Percentiles rank a stretch among this genome's conserved stretches.
These are phyloP conservation scores for Cajanus cajan DNA, from an alignment of 306 rosid species.

Conservation along the genomic window DNA sequence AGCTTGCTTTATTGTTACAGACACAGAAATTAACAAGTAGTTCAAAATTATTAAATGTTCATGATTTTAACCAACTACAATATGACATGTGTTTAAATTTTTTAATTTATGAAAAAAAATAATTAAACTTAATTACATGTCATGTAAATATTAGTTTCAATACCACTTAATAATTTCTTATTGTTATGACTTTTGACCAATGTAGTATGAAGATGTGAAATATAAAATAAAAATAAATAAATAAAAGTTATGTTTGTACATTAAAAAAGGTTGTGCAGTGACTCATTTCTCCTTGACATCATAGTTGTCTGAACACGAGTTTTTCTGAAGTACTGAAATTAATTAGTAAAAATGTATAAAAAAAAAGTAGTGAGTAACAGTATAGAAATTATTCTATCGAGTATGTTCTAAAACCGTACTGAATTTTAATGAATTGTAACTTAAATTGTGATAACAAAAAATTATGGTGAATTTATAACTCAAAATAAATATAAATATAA, in stretches of 20 bases:
- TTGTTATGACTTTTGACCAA: slow-evolving; percentile 1
- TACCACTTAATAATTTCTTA: too few species aligned
- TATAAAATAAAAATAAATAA: too few species aligned
- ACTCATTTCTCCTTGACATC: slow-evolving; percentile 12
- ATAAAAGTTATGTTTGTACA: not conserved
- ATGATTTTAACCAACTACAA: too few species aligned
- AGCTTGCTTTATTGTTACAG: not conserved
- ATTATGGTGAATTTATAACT: slow-evolving; percentile 3
- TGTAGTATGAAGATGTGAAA: not conserved
- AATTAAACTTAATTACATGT: too few species aligned
- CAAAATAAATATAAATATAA: not conserved
- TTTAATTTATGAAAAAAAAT: too few species aligned
- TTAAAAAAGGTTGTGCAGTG: not conserved
- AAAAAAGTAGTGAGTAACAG: not conserved
- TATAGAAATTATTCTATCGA: not conserved
- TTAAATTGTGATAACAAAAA: slow-evolving; percentile 5
- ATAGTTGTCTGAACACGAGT: not conserved
- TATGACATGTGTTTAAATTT: too few species aligned
- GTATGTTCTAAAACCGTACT: not conserved
- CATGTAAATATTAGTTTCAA: too few species aligned
- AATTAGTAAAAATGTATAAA: too few species aligned
- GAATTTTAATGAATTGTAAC: not conserved
- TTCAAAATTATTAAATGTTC: too few species aligned
- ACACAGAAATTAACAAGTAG: too few species aligned
- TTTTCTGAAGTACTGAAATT: too few species aligned